Evolutionary conservation across 768 basidiomycete species (phyloP).

Genomic region (Panus rudis): DNA sequence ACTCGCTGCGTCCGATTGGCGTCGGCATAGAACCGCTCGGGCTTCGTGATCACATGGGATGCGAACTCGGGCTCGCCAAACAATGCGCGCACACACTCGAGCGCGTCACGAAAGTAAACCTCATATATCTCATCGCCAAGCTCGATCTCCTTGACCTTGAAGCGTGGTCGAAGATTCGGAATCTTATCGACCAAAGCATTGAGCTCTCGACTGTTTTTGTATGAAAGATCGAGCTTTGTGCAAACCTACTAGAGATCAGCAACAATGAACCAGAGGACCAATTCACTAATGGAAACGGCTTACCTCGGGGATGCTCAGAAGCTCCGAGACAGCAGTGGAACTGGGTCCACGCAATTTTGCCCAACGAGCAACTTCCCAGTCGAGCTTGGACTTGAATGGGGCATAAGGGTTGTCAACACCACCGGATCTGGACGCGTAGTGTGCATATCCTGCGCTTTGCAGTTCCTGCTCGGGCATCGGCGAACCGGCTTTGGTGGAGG

Average conservation of each 20-base stretch:
- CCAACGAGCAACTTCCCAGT: constrained; percentile 10
- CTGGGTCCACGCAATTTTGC: constrained; percentile 5
- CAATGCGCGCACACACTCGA: constrained; percentile 30
- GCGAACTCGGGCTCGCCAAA: constrained; percentile 29
- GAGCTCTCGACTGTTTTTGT: constrained; percentile 23
- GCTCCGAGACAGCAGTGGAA: constrained; percentile 27
- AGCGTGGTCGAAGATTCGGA: constrained; percentile 19
- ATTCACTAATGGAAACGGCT: constrained; percentile 9
- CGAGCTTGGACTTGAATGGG: constrained; percentile 3
- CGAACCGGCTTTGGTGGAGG: too few relatives aligned
- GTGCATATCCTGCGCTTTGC: too few relatives aligned
- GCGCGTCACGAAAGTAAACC: constrained; percentile 26
- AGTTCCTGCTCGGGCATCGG: too few relatives aligned
- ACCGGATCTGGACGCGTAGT: neutral
- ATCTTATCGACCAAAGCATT: constrained; percentile 30
- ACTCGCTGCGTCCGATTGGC: constrained; percentile 17
- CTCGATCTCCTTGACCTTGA: constrained; percentile 20
- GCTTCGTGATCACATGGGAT: constrained; percentile 23
- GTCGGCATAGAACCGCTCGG: constrained; percentile 32
- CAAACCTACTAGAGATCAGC: constrained; percentile 3
- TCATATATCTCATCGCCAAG: constrained; percentile 27
- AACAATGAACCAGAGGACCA: neutral
- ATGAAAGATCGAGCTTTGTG: constrained; percentile 28
- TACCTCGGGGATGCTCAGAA: constrained; percentile 34
- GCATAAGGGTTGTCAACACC: constrained; percentile 4